Evolutionary conservation across 495 filamentous ascomycete genomes (phyloP).

Genomic region (Penicillium steckii): DNA sequence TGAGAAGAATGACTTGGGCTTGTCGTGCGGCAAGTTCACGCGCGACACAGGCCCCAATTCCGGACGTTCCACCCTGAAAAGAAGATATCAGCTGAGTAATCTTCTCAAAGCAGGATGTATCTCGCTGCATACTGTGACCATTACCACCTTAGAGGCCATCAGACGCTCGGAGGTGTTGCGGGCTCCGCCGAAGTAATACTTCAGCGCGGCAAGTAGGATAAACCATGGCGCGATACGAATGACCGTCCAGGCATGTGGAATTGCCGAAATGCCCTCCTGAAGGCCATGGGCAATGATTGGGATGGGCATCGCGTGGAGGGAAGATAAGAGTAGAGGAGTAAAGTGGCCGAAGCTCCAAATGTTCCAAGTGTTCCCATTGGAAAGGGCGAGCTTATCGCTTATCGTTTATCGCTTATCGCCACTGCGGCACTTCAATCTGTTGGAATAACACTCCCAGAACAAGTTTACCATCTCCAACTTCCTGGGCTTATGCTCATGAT

Average conservation of each 20-base stretch:
- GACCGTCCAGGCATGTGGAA: constrained; percentile 63
- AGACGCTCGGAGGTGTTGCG: constrained; percentile 73
- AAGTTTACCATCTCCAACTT: no score
- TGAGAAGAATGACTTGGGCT: constrained; percentile 88
- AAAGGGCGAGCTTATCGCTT: constrained; percentile 22
- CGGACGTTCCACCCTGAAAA: constrained; percentile 81
- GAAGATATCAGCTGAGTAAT: constrained; percentile 4
- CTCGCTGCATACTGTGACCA: constrained; percentile 69
- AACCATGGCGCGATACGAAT: constrained; percentile 61
- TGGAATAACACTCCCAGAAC: no score
- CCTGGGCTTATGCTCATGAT: no score
- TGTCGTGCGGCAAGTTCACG: constrained; percentile 76
- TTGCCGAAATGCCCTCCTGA: constrained; percentile 60
- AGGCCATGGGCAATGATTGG: constrained; percentile 63
- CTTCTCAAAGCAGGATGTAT: not conserved
- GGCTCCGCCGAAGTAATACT: constrained; percentile 76
- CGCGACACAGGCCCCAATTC: constrained; percentile 78
- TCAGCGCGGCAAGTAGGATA: constrained; percentile 61
- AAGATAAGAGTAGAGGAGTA: constrained; percentile 9
- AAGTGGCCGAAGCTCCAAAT: not conserved
- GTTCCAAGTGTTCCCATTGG: constrained; percentile 10
- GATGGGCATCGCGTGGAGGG: constrained; percentile 66
- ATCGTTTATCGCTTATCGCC: constrained; percentile 16
- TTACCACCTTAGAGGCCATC: constrained; percentile 89
- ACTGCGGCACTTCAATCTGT: not conserved